phyloP scores from a whole-genome alignment of 1,139 yeast species.

The Suhomyces wounanorum region DNA sequence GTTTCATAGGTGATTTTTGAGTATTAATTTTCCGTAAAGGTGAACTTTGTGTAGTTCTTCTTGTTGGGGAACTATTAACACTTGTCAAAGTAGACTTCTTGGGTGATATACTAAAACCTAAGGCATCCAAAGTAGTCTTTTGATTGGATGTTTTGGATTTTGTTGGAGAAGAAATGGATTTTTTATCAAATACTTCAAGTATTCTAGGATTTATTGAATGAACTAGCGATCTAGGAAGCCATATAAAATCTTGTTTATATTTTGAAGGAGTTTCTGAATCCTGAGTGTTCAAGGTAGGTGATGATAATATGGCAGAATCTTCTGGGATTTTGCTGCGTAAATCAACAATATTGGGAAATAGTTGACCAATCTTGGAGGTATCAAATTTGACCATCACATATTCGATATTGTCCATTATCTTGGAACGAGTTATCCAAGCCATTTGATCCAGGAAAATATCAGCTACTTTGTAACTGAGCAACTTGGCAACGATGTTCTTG shows the following conservation, averaged over 20 bases:
- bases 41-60: background rate
- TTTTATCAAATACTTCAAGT: constrained; percentile 11
- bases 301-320: background rate
- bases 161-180: constrained; percentile 4
- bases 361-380: constrained; percentile 2
- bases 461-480: constrained; percentile 4
- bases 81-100: background rate
- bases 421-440: constrained; percentile 10
- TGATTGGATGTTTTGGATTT: constrained; percentile 6
- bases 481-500: constrained; percentile 16
- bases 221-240: constrained; percentile 19
- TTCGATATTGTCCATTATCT: constrained; percentile 13
- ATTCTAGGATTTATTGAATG: constrained; percentile 12
- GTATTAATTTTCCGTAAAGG: background rate
- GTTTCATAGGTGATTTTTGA: background rate
- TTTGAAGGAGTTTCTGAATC: background rate
- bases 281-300: background rate
- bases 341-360: constrained; percentile 8
- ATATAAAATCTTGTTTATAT: constrained; percentile 11
- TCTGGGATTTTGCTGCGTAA: constrained; percentile 1
- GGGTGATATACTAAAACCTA: constrained; percentile 10
- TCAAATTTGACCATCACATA: constrained; percentile 18
- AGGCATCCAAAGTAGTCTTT: constrained; percentile 15
- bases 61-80: background rate
- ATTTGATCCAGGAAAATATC: background rate